Base-by-base conservation (phyloP, 2,329 filamentous ascomycete genomes). In the Paraphaeosphaeria minitans region DNA sequence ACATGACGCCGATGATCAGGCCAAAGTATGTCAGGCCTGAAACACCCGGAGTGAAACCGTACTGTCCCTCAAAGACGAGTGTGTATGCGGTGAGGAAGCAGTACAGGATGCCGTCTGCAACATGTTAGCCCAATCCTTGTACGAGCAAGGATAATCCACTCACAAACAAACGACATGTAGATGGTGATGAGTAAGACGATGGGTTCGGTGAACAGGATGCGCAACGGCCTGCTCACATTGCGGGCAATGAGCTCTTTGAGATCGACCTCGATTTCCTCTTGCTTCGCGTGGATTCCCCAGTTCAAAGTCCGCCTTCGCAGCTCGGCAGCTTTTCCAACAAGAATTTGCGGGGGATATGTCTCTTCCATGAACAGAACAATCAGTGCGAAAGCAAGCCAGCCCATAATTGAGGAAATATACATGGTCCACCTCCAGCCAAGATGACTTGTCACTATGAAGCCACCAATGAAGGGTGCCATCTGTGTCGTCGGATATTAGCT, bases 61-160 rank as follows among this genome's bases (percentile, higher is more conserved):
- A 89, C 4, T 93, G 82, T 1, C 77, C 74, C 61, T 89, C 81
- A 78, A 95, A 96, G 49, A 96, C 89, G 46, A 95, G 85, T 0
- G 90, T 89, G 67, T 96, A 96, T 1, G 92, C 90, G 0, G 91
- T 93, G 53, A 97, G 82, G 80, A 95, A 93, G 27, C 94, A 87
- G 71, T 95, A 96, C 1, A 96, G 85, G 0, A 95, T 81, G 6
- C 84, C 89, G 70, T 93, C 93, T 74, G 9, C 19, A 9, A 2
- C 33, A 1, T n/a, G 48, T 68, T 55, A 63, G 55, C 22, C 13
- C 6, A 12, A 16, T 2, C n/a, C 0, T 14, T 35, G 3, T 14
- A 19, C n/a, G 31, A 29, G 9, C 8, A 13, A 14, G 19, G 13
- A 10, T 4, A 37, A 3, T 35, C 8, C 12, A 64, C 59, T 60